Conservation (phyloP, 2,329 filamentous ascomycete species). For the Colletotrichum sp. region DNA sequence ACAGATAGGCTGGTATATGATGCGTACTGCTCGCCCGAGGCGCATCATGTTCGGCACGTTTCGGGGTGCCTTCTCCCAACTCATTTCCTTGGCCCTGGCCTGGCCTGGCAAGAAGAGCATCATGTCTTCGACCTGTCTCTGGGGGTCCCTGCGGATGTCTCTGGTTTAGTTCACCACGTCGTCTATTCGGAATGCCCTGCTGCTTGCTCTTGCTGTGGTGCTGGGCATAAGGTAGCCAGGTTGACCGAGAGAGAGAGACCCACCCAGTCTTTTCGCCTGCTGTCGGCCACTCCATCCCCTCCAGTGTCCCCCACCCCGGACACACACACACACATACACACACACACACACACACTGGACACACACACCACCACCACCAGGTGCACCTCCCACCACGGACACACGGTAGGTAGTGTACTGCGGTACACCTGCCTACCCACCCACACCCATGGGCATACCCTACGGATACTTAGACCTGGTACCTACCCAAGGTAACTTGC, state of each 20-base stretch:
- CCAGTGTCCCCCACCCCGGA: background rate
- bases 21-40: background rate
- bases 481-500: background rate
- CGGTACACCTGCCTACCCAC: background rate
- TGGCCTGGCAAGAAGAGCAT: background rate
- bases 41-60: background rate
- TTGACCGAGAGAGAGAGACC: background rate
- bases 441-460: background rate
- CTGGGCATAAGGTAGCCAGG: background rate
- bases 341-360: background rate
- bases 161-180: background rate
- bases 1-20: background rate
- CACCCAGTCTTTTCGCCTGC: background rate
- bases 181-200: background rate
- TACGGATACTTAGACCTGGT: background rate
- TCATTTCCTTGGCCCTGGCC: background rate
- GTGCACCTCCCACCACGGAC: background rate
- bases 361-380: background rate
- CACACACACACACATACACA: background rate
- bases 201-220: background rate
- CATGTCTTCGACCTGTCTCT: background rate
- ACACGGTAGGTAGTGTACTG: background rate
- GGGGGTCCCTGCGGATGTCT: background rate
- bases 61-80: background rate
- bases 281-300: background rate